A percentile compares a stretch with the other conserved stretches of the same genome.
Conservation (phyloP, 495 filamentous ascomycete genomes). For the Pseudoneurospora amorphoporcata region DNA sequence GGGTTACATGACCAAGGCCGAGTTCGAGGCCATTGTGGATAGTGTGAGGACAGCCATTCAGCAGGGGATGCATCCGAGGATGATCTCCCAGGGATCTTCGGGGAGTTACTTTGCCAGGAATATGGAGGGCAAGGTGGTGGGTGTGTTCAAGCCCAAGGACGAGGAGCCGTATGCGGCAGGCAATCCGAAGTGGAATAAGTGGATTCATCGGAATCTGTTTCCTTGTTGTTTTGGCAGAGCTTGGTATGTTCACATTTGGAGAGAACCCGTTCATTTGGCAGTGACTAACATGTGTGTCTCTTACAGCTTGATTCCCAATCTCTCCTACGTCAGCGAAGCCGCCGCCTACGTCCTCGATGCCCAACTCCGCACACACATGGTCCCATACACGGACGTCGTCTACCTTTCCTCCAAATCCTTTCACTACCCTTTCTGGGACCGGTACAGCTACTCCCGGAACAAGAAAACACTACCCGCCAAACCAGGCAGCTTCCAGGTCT, state of each 20-base stretch:
- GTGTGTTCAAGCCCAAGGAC: slow-evolving; percentile 98
- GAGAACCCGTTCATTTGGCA: too few relatives aligned
- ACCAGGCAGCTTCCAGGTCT: slow-evolving; percentile 92
- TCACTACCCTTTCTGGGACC: slow-evolving; percentile 95
- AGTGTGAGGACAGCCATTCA: slow-evolving; percentile 84
- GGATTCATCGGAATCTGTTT: slow-evolving; percentile 89
- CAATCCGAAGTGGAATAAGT: slow-evolving; percentile 94
- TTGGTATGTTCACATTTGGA: slow-evolving; percentile 39
- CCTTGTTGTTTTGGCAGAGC: slow-evolving; percentile 94
- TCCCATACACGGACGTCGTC: slow-evolving; percentile 93
- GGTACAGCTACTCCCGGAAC: slow-evolving; percentile 75
- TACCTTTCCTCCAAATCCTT: slow-evolving; percentile 93
- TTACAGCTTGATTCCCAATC: slow-evolving; percentile 76
- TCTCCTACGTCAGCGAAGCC: slow-evolving; percentile 98
- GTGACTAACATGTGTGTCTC: not conserved
- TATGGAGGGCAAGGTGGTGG: slow-evolving; percentile 82
- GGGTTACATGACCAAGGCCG: slow-evolving; percentile 55
- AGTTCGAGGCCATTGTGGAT: slow-evolving; percentile 85
- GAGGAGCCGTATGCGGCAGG: slow-evolving; percentile 92
- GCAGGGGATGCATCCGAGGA: slow-evolving; percentile 81
- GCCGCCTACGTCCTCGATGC: slow-evolving; percentile 91
- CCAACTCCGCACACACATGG: slow-evolving; percentile 79
- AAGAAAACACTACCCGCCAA: slow-evolving; percentile 85
- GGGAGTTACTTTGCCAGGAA: slow-evolving; percentile 97
- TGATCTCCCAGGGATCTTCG: slow-evolving; percentile 94